A percentile compares a stretch with the other conserved stretches of the same genome.
phyloP scores from a whole-genome alignment of 202 grass and related monocot species.

The Zizania palustris region DNA sequence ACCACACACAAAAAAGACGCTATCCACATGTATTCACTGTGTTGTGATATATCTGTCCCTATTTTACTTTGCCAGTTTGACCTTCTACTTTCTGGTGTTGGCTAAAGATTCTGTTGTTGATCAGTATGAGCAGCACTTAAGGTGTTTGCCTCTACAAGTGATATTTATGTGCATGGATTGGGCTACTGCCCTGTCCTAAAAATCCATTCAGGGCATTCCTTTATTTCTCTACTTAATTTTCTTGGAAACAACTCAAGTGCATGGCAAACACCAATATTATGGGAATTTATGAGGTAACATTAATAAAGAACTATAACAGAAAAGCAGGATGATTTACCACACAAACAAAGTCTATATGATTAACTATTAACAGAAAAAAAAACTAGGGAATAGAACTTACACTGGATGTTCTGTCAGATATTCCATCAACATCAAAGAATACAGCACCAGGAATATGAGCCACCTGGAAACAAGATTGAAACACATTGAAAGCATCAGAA shows the following conservation, averaged over 20 bases:
- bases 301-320: background rate
- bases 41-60: background rate
- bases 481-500: constrained; percentile 10
- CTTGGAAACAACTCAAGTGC: background rate
- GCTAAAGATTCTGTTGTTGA: constrained; percentile 15
- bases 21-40: background rate
- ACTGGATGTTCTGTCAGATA: constrained; percentile 78
- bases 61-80: constrained; percentile 9
- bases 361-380: background rate
- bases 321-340: background rate
- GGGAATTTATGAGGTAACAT: background rate
- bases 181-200: background rate
- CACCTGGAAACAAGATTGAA: constrained; percentile 58
- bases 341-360: constrained; percentile 6
- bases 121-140: background rate
- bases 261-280: constrained; percentile 4
- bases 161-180: constrained; percentile 2
- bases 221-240: background rate
- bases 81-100: constrained; percentile 24
- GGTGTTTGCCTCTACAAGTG: background rate
- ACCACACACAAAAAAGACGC: background rate
- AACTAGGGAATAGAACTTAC: constrained; percentile 53
- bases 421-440: constrained; percentile 96
- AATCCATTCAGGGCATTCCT: background rate
- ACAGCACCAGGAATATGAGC: constrained; percentile 90